Evolutionary conservation across 1,284 basidiomycete species (phyloP).

Genomic region (Puccinia horiana): DNA sequence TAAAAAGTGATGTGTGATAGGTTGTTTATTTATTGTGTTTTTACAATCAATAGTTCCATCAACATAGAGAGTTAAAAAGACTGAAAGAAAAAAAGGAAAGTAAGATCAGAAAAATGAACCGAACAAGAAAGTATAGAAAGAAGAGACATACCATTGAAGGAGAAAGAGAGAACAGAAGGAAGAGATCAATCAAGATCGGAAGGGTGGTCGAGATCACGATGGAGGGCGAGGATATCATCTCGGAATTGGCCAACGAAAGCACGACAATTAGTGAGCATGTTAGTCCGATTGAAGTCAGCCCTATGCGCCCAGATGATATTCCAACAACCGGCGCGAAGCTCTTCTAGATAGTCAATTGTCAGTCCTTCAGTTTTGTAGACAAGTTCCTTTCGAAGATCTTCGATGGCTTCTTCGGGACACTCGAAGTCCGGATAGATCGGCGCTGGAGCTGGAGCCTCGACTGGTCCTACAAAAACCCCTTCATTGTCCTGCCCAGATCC

Average conservation of each 20-base stretch:
- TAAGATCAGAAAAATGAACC: too few species aligned
- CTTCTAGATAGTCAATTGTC: conserved; percentile 82
- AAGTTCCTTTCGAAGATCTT: background rate
- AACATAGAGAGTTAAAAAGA: too few species aligned
- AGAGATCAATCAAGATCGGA: too few species aligned
- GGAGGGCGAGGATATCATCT: background rate
- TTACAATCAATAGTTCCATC: too few species aligned
- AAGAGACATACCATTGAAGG: too few species aligned
- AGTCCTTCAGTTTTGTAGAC: conserved; percentile 14
- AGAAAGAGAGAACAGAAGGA: too few species aligned
- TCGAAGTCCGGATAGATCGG: conserved; percentile 61
- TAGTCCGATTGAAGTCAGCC: conserved; percentile 76
- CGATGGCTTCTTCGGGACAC: conserved; percentile 66
- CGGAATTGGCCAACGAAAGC: conserved; percentile 46
- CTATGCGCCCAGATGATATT: conserved; percentile 78
- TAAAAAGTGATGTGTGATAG: too few species aligned
- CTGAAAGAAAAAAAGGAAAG: too few species aligned
- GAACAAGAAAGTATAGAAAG: too few species aligned
- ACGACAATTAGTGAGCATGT: conserved; percentile 62
- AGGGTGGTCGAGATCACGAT: too few species aligned
- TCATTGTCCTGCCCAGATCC: background rate
- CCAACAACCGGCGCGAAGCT: conserved; percentile 80
- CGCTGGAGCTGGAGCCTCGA: background rate
- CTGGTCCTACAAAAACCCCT: background rate
- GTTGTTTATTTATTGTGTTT: too few species aligned